Base-by-base conservation (phyloP, 352 stramenopile species). In the Phytopythium sindhum region DNA sequence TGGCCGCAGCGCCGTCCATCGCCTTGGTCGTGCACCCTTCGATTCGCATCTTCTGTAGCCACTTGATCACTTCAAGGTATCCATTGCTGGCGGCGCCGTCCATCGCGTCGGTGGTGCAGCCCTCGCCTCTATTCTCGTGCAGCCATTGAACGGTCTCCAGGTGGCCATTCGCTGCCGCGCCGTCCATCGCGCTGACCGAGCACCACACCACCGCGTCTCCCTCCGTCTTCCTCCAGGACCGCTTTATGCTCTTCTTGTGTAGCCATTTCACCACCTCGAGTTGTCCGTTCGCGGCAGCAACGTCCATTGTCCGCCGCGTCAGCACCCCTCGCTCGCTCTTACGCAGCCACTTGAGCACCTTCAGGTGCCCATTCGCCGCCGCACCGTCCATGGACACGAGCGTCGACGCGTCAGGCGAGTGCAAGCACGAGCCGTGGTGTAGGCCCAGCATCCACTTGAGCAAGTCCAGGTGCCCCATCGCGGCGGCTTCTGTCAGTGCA, bases 1-100 rank as follows among this genome's bases (percentile, higher is more conserved):
- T 63, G 1, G 35, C 64, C 10, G 75, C 68, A 5, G 75, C 75
- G 24, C 66, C 64, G 59, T 84, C 65, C 68, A 84, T 80, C 1
- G 75, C 73, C 23, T 65, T 64, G 11, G 41, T 55, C 2, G 75
- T 78, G 21, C 73, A 84, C 11, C 70, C 73, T 52, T 74, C 69
- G 0, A 26, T n/a, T 7, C 72, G 57, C 23, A 70, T 68, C 2
- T 29, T 8, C 24, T 80, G 67, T 19, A 78, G 42, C 65, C 68
- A 78, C 59, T 73, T 68, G 24, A 75, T 56, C 1, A 78, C 60
- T 11, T 48, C 29, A 3, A 78, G 44, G 29, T 78, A 65, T 4
- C 71, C 71, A 15, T 65, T 41, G 21, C 47, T 39, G 45, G 71
- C 65, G 26, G 71, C 71, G 42, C 53, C 41, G 15, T 73, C 62